A percentile compares a stretch with the other conserved stretches of the same genome.
Conservation (phyloP, 352 stramenopile species). For the Phytophthora syringae region DNA sequence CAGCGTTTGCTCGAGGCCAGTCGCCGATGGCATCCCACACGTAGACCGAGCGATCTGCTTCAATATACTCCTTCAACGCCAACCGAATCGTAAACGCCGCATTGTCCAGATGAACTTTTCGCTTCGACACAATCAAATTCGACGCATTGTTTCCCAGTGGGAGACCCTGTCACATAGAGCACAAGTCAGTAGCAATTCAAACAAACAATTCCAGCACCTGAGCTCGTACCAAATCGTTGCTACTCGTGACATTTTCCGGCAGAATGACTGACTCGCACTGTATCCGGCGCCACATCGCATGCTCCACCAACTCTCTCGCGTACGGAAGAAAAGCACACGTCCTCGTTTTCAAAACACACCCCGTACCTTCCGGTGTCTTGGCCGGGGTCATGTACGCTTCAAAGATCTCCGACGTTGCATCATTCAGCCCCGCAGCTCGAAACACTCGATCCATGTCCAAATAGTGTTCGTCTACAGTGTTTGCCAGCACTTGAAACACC, state of each 20-base stretch:
- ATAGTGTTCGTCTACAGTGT: conserved; percentile 24
- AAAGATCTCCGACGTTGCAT: conserved; percentile 25
- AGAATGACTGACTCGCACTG: conserved; percentile 25
- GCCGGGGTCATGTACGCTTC: conserved; percentile 15
- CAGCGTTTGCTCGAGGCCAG: conserved; percentile 6
- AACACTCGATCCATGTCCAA: conserved; percentile 18
- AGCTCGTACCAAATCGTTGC: conserved; percentile 21
- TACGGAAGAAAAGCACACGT: conserved; percentile 23
- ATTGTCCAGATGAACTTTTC: conserved; percentile 12
- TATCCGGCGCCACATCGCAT: conserved; percentile 24
- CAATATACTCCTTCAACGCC: conserved; percentile 21
- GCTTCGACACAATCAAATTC: conserved; percentile 26
- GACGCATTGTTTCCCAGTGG: conserved; percentile 15
- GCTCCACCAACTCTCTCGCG: conserved; percentile 10
- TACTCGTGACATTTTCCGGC: conserved; percentile 9
- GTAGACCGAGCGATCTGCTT: conserved; percentile 27
- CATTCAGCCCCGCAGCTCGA: conserved; percentile 7
- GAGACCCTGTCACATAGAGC: conserved; percentile 6
- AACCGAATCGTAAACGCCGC: conserved; percentile 20
- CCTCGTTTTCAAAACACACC: conserved; percentile 21
- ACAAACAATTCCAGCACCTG: neutral
- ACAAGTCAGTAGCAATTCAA: neutral
- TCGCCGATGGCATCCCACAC: conserved; percentile 26
- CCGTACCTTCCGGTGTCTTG: neutral
- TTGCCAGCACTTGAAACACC: conserved; percentile 28